Evolutionary conservation across 1,139 yeast species (phyloP), one percentile per base, ranked within the genome.

Genomic region (Casaregolazyma suthepensis): DNA sequence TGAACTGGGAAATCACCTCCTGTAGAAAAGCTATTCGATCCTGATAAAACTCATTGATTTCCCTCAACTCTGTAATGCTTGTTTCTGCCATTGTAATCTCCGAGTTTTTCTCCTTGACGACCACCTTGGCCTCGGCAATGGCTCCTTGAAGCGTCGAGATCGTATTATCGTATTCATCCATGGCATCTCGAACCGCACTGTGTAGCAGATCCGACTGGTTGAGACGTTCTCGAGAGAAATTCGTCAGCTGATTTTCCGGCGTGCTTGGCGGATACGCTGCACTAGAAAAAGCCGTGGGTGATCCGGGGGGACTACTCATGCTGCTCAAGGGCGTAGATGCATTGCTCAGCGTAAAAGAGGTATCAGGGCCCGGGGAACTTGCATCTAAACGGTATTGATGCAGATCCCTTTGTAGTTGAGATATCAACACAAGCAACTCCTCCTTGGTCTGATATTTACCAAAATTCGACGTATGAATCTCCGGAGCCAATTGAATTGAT

Each of bases 401-500:
- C 26, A 64, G 46, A 50, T 64, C 66, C 12, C 53, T 51, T 45
- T 60, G 62, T 12, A 64, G 54, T 35, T 56, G 53, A 1, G 55
- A 49, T n/a, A 63, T 56, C 6, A 61, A 55, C 9, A 42, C 43
- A 15, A 55, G 31, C 48, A 62, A 29, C 23, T 61, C 66, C n/a
- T 57, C 65, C 48, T 52, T 56, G 18, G 60, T 54, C 31, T 56
- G 56, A 35, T 35, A 35, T 29, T 38, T 47, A 13, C 15, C 23
- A 2, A 35, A 4, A 12, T 38, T 29, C 4, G 56, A 46, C 17
- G 53, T 55, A 40, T 59, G 64, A 42, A 63, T 61, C 43, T 64
- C 66, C 1, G 67, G 67, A 4, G 62, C 51, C 22, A 56, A 46
- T 46, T 64, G 67, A 37, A 64, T 64, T 7, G 66, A 57, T 7